Conservation (phyloP, 2,329 filamentous ascomycete species). For the Microsporum canis region DNA sequence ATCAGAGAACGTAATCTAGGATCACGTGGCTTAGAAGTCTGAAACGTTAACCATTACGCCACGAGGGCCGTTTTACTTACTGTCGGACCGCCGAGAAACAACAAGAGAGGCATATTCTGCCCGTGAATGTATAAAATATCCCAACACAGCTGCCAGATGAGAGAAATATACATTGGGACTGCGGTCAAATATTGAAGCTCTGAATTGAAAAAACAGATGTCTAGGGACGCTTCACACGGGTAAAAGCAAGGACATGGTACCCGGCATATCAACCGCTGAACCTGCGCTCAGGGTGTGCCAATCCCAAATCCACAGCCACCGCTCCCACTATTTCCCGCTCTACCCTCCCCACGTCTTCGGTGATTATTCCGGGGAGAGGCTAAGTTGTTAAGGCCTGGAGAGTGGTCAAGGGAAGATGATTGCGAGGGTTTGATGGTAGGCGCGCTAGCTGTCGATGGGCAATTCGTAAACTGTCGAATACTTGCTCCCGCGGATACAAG, state of each 20-base stretch:
- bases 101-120: background rate
- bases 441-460: background rate
- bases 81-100: background rate
- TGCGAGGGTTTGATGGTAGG: background rate
- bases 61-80: background rate
- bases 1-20: background rate
- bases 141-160: background rate
- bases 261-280: background rate
- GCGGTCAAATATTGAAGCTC: no score
- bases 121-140: background rate
- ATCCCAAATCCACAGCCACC: background rate
- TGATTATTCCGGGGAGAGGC: background rate
- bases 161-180: no score
- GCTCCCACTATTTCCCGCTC: background rate
- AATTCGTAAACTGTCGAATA: background rate
- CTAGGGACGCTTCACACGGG: no score
- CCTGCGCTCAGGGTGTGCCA: background rate
- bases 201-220: no score
- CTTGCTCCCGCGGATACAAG: background rate
- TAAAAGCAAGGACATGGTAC: no score
- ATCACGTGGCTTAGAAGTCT: conserved; percentile 4
- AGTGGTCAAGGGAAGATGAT: background rate
- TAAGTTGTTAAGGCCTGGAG: background rate
- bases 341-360: background rate
- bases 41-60: conserved; percentile 4